Evolutionary conservation across 805 yeast species (phyloP).

Genomic region (Wickerhamiella azymoides): DNA sequence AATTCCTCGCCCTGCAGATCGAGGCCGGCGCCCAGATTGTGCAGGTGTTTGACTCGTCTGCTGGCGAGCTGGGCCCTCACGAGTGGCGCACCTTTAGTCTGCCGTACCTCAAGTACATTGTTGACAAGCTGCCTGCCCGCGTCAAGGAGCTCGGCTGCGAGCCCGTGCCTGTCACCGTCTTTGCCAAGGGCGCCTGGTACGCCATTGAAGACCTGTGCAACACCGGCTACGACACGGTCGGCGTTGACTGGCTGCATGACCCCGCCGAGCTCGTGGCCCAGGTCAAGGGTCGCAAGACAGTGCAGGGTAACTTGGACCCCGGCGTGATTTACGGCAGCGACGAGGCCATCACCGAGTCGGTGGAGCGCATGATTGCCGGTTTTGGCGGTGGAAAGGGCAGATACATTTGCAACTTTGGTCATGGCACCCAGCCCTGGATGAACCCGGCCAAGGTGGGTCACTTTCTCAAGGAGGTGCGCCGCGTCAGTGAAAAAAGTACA

Average conservation of each 20-base stretch:
- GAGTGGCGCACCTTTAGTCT: slow-evolving; percentile 82
- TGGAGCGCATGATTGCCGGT: slow-evolving; percentile 73
- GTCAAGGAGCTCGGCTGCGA: slow-evolving; percentile 64
- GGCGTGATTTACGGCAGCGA: slow-evolving; percentile 85
- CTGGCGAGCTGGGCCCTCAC: slow-evolving; percentile 84
- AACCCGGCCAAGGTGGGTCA: slow-evolving; percentile 77
- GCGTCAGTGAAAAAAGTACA: slow-evolving; percentile 37
- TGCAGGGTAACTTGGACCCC: slow-evolving; percentile 95
- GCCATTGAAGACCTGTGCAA: slow-evolving; percentile 76
- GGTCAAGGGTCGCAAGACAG: slow-evolving; percentile 51
- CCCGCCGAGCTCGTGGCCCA: slow-evolving; percentile 75
- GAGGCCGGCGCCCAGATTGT: slow-evolving; percentile 97
- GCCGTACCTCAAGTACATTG: slow-evolving; percentile 73
- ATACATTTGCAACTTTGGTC: slow-evolving; percentile 92
- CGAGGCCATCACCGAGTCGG: slow-evolving; percentile 66
- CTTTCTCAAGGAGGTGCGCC: slow-evolving; percentile 78
- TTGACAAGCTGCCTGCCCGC: slow-evolving; percentile 51
- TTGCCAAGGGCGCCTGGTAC: slow-evolving; percentile 96
- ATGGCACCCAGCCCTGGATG: slow-evolving; percentile 97
- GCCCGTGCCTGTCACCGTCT: slow-evolving; percentile 71
- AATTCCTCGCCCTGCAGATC: slow-evolving; percentile 86
- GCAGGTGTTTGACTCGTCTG: slow-evolving; percentile 96
- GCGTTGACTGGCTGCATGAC: slow-evolving; percentile 81
- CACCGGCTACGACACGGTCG: slow-evolving; percentile 73
- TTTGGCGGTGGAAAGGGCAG: slow-evolving; percentile 90